Evolutionary conservation across 2,329 filamentous ascomycete genomes (phyloP).

Genomic region (Biscogniauxia mediterranea): DNA sequence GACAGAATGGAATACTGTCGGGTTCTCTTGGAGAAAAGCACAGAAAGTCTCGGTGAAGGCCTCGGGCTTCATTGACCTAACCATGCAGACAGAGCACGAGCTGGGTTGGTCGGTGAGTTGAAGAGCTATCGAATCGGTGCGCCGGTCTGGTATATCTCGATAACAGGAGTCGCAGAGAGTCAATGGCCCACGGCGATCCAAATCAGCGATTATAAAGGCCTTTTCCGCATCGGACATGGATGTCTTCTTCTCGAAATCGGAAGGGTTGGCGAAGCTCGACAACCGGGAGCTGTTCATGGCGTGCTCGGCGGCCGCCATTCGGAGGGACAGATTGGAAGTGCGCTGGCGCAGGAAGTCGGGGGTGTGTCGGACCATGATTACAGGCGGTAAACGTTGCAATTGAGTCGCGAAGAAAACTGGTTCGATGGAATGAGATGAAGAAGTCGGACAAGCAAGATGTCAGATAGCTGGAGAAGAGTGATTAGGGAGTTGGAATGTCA

Average conservation of each 20-base stretch:
- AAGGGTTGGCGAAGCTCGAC: constrained; percentile 31
- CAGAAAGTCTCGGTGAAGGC: constrained; percentile 81
- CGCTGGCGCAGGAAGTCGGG: constrained; percentile 44
- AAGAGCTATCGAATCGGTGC: constrained; percentile 29
- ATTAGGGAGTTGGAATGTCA: constrained; percentile 1
- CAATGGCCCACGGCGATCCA: constrained; percentile 13
- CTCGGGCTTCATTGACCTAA: constrained; percentile 45
- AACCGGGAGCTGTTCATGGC: constrained; percentile 21
- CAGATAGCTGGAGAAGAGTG: background rate
- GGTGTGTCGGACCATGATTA: constrained; percentile 45
- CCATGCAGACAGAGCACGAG: constrained; percentile 23
- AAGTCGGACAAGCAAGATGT: background rate
- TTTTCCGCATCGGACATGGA: constrained; percentile 26
- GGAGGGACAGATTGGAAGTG: constrained; percentile 45
- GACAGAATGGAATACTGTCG: constrained; percentile 90
- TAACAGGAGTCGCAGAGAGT: constrained; percentile 28
- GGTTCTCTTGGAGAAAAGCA: constrained; percentile 84
- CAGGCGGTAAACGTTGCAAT: background rate
- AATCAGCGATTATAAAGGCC: constrained; percentile 27
- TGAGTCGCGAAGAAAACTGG: background rate
- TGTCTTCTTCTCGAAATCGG: constrained; percentile 22
- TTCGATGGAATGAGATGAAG: background rate
- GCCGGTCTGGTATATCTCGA: constrained; percentile 23
- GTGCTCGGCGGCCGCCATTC: constrained; percentile 37
- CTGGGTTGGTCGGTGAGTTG: constrained; percentile 16